These are phyloP conservation scores for Candida mesenterica DNA, from an alignment of 1,139 yeast species.

Conservation along the genomic window DNA sequence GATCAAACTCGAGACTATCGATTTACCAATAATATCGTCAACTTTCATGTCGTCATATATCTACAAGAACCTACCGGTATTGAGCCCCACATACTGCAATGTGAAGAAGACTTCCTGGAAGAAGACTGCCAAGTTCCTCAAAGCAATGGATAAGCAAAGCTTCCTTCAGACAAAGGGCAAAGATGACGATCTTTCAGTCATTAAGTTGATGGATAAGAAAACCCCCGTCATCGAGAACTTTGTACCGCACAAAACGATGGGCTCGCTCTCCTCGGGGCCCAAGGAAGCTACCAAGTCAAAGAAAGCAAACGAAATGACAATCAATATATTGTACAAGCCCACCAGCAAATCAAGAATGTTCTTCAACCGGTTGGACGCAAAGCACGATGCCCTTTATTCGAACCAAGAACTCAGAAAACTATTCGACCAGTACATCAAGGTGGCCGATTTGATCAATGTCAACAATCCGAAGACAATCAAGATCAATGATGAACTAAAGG, in stretches of 20 bases:
- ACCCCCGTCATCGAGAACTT: conserved; percentile 55
- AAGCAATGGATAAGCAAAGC: conserved; percentile 76
- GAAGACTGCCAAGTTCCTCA: conserved; percentile 79
- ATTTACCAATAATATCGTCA: conserved; percentile 66
- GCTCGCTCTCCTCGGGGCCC: conserved; percentile 16
- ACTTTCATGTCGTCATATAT: conserved; percentile 70
- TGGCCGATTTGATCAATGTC: conserved; percentile 44
- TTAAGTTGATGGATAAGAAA: conserved; percentile 44
- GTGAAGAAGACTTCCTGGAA: conserved; percentile 88
- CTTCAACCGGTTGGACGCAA: conserved; percentile 44
- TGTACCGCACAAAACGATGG: conserved; percentile 57
- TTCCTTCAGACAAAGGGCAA: conserved; percentile 70
- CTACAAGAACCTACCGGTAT: conserved; percentile 65
- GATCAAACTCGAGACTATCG: conserved; percentile 55
- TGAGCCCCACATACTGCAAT: conserved; percentile 52
- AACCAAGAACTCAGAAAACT: conserved; percentile 52
- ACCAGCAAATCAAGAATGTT: conserved; percentile 48
- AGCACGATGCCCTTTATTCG: conserved; percentile 45
- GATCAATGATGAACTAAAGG: conserved; percentile 47
- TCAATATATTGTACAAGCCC: conserved; percentile 53
- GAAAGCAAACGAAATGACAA: conserved; percentile 28
- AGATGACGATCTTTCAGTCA: conserved; percentile 66
- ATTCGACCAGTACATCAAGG: conserved; percentile 55
- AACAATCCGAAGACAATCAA: conserved; percentile 49
- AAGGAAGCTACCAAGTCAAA: conserved; percentile 21